phyloP scores from a whole-genome alignment of 805 yeast species.

The Komagataella pastoris region DNA sequence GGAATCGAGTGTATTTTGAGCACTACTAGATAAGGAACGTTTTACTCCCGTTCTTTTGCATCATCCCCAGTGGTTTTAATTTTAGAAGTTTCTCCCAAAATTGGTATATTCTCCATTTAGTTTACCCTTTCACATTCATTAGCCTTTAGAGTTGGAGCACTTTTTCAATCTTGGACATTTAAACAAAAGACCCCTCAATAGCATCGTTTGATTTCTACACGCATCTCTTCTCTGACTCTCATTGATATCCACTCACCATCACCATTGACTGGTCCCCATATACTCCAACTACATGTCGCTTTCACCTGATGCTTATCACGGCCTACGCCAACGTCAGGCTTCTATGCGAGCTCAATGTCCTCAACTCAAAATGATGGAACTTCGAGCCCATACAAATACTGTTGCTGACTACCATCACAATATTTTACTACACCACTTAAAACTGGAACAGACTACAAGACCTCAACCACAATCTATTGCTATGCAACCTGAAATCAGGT shows the following conservation, averaged over 20 bases:
- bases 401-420: slow-evolving; percentile 5
- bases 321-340: not conserved
- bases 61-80: not conserved
- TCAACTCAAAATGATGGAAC: slow-evolving; percentile 3
- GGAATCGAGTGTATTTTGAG: not conserved
- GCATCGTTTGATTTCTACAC: not conserved
- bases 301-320: not conserved
- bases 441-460: slow-evolving; percentile 16
- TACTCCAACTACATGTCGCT: not conserved
- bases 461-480: slow-evolving; percentile 9
- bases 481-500: slow-evolving; percentile 9
- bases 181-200: not conserved
- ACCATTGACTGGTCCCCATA: not conserved
- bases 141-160: not conserved
- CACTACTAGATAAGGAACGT: not conserved
- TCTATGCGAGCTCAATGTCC: not conserved
- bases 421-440: slow-evolving; percentile 10
- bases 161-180: not conserved
- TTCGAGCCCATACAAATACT: slow-evolving; percentile 4
- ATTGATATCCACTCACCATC: not conserved
- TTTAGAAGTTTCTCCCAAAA: not conserved
- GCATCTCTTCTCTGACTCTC: not conserved
- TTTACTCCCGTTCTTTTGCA: not conserved
- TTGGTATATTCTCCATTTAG: not conserved
- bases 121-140: not conserved